Conservation (phyloP, 2,329 filamentous ascomycete genomes). For the Colletotrichum sublineola region DNA sequence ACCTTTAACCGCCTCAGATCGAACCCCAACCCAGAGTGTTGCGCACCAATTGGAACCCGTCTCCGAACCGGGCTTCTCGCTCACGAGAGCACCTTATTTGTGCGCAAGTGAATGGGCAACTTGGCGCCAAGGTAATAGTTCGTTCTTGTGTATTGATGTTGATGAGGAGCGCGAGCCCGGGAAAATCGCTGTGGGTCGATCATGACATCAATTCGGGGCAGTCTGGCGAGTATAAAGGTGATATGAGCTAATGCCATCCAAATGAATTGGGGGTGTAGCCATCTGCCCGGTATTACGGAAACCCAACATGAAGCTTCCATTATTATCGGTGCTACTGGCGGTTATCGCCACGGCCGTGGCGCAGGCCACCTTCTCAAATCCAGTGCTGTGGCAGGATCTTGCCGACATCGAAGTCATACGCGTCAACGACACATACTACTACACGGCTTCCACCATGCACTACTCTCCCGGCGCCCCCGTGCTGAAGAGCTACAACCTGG, state of each 20-base stretch:
- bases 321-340: not conserved
- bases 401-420: slow-evolving; percentile 65
- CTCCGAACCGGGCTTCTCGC: slow-evolving; percentile 5
- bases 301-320: slow-evolving; percentile 20
- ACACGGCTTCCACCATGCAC: slow-evolving; percentile 63
- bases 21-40: slow-evolving; percentile 18
- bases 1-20: slow-evolving; percentile 34
- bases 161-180: not conserved
- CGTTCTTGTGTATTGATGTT: not conserved
- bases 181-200: not conserved
- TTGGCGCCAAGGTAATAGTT: slow-evolving; percentile 11
- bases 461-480: slow-evolving; percentile 65
- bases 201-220: not conserved
- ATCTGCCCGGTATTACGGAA: not conserved
- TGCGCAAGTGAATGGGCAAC: slow-evolving; percentile 28
- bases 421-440: slow-evolving; percentile 55
- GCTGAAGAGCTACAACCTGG: slow-evolving; percentile 62
- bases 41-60: slow-evolving; percentile 26
- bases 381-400: slow-evolving; percentile 64
- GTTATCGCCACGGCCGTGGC: slow-evolving; percentile 5
- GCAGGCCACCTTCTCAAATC: slow-evolving; percentile 56
- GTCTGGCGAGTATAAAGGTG: not conserved
- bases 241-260: no score
- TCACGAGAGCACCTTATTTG: slow-evolving; percentile 27
- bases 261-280: not conserved